Conservation (phyloP, 2,329 filamentous ascomycete species). For the Trichoderma sp. region DNA sequence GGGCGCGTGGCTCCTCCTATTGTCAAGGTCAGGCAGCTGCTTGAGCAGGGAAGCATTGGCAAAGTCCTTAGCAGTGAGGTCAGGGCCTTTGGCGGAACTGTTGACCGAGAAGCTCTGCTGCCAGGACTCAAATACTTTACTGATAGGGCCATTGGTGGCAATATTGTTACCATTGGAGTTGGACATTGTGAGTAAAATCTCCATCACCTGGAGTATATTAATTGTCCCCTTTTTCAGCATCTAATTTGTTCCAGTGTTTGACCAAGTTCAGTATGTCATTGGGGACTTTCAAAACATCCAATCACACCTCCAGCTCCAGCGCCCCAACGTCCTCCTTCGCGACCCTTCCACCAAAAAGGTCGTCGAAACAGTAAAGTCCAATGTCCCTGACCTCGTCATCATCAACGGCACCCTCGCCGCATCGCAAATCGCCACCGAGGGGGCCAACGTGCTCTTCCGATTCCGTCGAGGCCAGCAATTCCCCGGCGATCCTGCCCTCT, state of each 20-base stretch:
- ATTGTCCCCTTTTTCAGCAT: not conserved
- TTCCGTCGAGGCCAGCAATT: slow-evolving; percentile 50
- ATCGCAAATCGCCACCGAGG: slow-evolving; percentile 26
- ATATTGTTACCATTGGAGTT: slow-evolving; percentile 41
- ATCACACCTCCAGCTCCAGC: slow-evolving; percentile 45
- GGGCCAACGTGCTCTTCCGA: slow-evolving; percentile 43
- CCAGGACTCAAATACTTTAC: slow-evolving; percentile 47
- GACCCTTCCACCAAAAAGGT: slow-evolving; percentile 32
- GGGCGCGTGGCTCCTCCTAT: slow-evolving; percentile 45
- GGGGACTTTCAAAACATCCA: slow-evolving; percentile 42
- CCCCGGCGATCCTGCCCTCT: slow-evolving; percentile 42
- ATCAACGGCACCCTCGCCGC: slow-evolving; percentile 31
- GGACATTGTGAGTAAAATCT: slow-evolving; percentile 38
- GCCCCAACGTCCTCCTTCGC: slow-evolving; percentile 38
- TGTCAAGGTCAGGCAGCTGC: slow-evolving; percentile 42
- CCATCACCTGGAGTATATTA: not conserved
- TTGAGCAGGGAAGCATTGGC: slow-evolving; percentile 47
- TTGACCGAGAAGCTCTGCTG: slow-evolving; percentile 32
- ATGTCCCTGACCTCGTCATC: slow-evolving; percentile 45
- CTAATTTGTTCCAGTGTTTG: slow-evolving; percentile 37
- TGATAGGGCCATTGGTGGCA: slow-evolving; percentile 46
- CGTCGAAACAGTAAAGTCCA: slow-evolving; percentile 33
- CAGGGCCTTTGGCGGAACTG: slow-evolving; percentile 37
- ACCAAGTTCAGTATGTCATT: slow-evolving; percentile 44
- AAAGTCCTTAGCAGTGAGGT: slow-evolving; percentile 51